These are phyloP conservation scores for Penicillium sp. DNA, from an alignment of 2,329 filamentous ascomycete genomes.

Conservation along the genomic window DNA sequence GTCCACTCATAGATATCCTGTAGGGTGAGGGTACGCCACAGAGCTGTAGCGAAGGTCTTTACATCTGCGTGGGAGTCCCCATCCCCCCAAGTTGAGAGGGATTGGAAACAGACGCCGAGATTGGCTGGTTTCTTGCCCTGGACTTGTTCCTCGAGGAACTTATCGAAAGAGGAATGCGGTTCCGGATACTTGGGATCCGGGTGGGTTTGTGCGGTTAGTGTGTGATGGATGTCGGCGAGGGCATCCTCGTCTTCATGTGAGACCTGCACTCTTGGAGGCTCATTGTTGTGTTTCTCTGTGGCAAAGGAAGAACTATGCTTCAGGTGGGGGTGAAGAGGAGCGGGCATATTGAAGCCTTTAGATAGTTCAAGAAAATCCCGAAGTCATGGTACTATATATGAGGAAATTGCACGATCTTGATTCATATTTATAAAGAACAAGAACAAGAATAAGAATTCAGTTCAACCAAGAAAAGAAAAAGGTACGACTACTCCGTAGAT, in stretches of 20 bases:
- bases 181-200: constrained; percentile 27
- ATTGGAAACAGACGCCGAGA: constrained; percentile 71
- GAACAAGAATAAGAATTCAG: not conserved
- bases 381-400: constrained; percentile 1
- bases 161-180: constrained; percentile 62
- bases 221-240: constrained; percentile 34
- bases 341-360: constrained; percentile 27
- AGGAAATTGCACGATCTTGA: not conserved
- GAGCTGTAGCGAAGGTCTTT: constrained; percentile 66
- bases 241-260: constrained; percentile 32
- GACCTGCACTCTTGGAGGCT: constrained; percentile 28
- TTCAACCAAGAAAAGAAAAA: too few relatives aligned
- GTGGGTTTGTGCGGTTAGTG: constrained; percentile 26
- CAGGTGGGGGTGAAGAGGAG: constrained; percentile 27
- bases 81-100: constrained; percentile 68
- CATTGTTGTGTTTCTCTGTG: constrained; percentile 13
- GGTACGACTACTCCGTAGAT: not conserved
- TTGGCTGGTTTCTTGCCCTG: constrained; percentile 66
- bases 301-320: constrained; percentile 24
- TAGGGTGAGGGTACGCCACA: constrained; percentile 74
- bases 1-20: constrained; percentile 62
- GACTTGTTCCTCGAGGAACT: constrained; percentile 69
- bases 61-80: constrained; percentile 63
- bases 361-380: not conserved
- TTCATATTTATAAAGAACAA: constrained; percentile 1